phyloP scores from a whole-genome alignment of 176 grass and related monocot species.

The Lolium rigidum region DNA sequence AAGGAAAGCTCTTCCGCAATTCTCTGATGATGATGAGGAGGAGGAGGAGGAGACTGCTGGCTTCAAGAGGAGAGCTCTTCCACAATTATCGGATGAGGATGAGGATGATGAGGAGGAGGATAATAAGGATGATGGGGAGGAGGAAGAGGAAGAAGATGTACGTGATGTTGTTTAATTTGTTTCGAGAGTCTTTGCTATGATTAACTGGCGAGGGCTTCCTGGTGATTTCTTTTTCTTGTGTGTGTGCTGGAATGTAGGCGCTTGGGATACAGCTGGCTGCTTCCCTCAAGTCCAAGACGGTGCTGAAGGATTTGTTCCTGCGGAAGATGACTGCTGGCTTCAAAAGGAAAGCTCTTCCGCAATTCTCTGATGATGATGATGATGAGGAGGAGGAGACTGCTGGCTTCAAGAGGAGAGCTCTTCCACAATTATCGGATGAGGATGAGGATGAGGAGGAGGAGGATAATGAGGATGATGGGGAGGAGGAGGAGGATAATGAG shows the following conservation, averaged over 20 bases:
- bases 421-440: no score
- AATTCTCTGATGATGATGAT: no score
- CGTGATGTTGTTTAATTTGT: not conserved
- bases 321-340: not conserved
- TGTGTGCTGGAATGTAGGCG: conserved; percentile 10
- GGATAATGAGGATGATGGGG: no score
- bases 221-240: not conserved
- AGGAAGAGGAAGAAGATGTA: conserved; percentile 21
- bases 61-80: not conserved
- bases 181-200: not conserved
- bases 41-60: no score
- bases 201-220: not conserved
- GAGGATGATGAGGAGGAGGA: no score
- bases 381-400: no score
- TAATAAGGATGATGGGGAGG: no score
- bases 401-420: not conserved
- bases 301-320: conserved; percentile 36
- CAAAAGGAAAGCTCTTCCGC: not conserved
- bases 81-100: no score
- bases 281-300: conserved; percentile 37
- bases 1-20: no score
- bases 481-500: no score
- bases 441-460: no score
- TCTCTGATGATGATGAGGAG: no score
- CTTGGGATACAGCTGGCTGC: conserved; percentile 29